phyloP scores from a whole-genome alignment of 352 stramenopile genomes.

The Globisporangium okanoganense region DNA sequence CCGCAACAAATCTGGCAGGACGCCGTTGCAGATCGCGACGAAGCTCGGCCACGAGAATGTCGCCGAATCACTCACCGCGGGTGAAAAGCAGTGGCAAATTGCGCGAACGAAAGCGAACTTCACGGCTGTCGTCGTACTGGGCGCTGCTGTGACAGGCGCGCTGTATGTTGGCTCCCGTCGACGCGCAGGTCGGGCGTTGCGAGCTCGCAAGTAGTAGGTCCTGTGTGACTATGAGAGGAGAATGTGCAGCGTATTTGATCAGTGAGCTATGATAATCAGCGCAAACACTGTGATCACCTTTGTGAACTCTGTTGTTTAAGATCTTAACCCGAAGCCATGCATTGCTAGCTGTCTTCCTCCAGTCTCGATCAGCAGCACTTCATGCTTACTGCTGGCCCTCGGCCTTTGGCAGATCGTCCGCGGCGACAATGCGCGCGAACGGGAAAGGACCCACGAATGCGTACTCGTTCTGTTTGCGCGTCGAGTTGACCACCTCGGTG shows the following conservation, averaged over 20 bases:
- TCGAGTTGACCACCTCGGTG: conserved; percentile 51
- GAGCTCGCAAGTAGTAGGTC: no score
- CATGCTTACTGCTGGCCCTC: neutral
- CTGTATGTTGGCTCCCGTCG: neutral
- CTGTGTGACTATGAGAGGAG: no score
- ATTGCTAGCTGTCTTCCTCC: neutral
- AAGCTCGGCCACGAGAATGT: neutral
- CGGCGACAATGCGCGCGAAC: conserved; percentile 54
- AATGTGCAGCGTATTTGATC: no score
- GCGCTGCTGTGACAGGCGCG: neutral
- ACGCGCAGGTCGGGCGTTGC: neutral
- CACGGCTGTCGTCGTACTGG: neutral
- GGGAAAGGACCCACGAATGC: conserved; percentile 64
- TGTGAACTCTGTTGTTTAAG: neutral
- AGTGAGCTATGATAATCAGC: neutral
- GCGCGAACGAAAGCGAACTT: neutral
- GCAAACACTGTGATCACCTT: neutral
- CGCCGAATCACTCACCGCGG: neutral
- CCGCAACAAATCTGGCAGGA: neutral
- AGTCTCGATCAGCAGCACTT: neutral
- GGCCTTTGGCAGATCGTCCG: conserved; percentile 18
- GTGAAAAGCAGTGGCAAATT: neutral
- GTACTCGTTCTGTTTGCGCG: conserved; percentile 61
- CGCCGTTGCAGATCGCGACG: neutral
- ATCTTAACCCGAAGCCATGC: neutral